Base-by-base conservation (phyloP, 805 yeast species). In the Ogataea paraovalis region DNA sequence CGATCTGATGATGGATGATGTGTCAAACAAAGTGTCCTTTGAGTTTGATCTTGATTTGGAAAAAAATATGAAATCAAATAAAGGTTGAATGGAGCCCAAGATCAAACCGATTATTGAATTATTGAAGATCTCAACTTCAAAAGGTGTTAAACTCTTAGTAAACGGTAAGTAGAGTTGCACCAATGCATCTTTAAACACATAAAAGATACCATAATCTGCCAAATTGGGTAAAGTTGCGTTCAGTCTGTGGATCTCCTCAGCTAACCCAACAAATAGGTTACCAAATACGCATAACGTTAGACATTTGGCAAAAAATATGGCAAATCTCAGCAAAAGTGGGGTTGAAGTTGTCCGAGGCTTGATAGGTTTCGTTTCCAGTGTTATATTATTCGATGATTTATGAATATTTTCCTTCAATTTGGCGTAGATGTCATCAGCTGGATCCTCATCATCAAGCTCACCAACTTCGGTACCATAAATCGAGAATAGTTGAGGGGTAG, bases 31-130 rank as follows among this genome's bases (percentile, higher is more conserved):
- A 1, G 54, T 42, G 19, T 49, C 42, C 23, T 12, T 43, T 7
- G 38, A 12, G 12, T 27, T 32, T 16, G 37, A 23, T 2, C n/a
- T 27, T 30, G 50, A 42, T 7, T 48, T 48, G 8, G 39, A 39
- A 38, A 51, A 55, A 7, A 49, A 47, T 5, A 55, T 42, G 19
- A 44, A 36, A 44, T 72, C 74, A 21, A 67, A 48, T 0, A 71
- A 37, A 4, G 87, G 86, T 37, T 77, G 73, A 13, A 76, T 57
- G 7, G 72, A 60, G n/a, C 87, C 83, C 65, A 83, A 73, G n/a
- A 77, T 49, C 14, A 80, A 56, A 2, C 89, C 89, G 53, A 80
- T 80, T 9, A 79, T 41, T 3, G 79, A 67, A 50, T 69, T 57
- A 43, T 59, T 61, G 12, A 59, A 38, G 4, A 69, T 44, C 9